phyloP scores from a whole-genome alignment of 2,329 filamentous ascomycete species.

The Botrytis tulipae region DNA sequence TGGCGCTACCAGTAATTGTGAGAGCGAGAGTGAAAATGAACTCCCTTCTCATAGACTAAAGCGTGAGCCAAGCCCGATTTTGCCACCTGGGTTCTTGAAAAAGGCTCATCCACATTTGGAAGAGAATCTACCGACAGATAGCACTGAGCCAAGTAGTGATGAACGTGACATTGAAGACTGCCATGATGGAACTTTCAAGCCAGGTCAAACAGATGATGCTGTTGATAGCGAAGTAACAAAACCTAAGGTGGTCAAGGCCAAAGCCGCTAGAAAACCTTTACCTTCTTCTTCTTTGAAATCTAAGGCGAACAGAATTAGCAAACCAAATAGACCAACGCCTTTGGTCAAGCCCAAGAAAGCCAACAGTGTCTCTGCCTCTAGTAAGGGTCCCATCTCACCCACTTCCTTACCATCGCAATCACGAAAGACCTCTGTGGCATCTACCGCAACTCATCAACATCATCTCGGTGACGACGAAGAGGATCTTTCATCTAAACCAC shows the following conservation, averaged over 20 bases:
- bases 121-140: conserved; percentile 56
- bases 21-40: conserved; percentile 65
- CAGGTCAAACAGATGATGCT: conserved; percentile 31
- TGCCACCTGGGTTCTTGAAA: conserved; percentile 45
- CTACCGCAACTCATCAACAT: conserved; percentile 61
- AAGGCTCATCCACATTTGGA: conserved; percentile 49
- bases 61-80: conserved; percentile 52
- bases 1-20: conserved; percentile 77
- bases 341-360: conserved; percentile 52
- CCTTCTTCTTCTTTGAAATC: conserved; percentile 44
- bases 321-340: conserved; percentile 40
- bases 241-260: conserved; percentile 45
- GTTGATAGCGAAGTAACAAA: conserved; percentile 30
- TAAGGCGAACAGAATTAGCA: conserved; percentile 48
- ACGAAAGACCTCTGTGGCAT: conserved; percentile 73
- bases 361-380: conserved; percentile 35
- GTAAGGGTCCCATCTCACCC: conserved; percentile 56
- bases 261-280: conserved; percentile 44
- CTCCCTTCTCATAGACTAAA: conserved; percentile 59
- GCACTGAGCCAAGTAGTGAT: conserved; percentile 60
- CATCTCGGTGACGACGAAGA: conserved; percentile 71
- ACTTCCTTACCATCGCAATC: conserved; percentile 67
- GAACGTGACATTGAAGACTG: conserved; percentile 54
- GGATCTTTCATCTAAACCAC: conserved; percentile 90
- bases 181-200: conserved; percentile 39